A percentile compares a stretch with the other conserved stretches of the same genome.
Evolutionary conservation across 108 stramenopile species (phyloP).

Genomic region (Stephanodiscus minutulus): DNA sequence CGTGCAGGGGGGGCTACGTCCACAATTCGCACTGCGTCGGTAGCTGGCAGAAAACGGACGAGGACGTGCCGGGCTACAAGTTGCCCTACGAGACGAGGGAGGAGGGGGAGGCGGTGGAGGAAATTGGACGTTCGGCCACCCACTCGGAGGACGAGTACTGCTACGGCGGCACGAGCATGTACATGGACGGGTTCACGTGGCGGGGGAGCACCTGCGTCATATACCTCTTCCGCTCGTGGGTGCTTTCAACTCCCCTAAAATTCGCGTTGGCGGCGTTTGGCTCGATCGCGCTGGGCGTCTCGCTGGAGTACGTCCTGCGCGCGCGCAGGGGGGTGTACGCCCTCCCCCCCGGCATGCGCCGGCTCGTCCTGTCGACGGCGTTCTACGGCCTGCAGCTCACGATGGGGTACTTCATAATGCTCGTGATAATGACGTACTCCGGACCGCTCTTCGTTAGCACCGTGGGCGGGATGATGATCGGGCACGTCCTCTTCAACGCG

Average conservation of each 20-base stretch:
- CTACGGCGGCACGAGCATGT: constrained; percentile 84
- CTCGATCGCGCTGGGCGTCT: constrained; percentile 61
- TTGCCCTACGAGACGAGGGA: constrained; percentile 31
- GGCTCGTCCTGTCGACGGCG: constrained; percentile 56
- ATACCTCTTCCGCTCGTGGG: constrained; percentile 69
- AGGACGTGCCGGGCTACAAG: constrained; percentile 19
- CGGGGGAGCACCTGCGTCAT: constrained; percentile 71
- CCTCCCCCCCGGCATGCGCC: constrained; percentile 41
- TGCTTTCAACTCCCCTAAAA: constrained; percentile 56
- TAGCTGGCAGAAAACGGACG: constrained; percentile 62
- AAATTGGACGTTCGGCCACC: too few relatives aligned
- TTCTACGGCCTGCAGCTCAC: constrained; percentile 78
- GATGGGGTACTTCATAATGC: constrained; percentile 84
- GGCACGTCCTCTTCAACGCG: constrained; percentile 80
- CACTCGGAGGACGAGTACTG: constrained; percentile 54
- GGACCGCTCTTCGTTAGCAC: constrained; percentile 65
- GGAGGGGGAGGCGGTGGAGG: neutral
- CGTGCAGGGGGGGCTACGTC: constrained; percentile 53
- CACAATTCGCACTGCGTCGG: constrained; percentile 69
- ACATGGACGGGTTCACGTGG: constrained; percentile 88
- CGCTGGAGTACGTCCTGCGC: constrained; percentile 58
- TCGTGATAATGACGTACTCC: constrained; percentile 83
- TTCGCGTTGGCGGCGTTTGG: constrained; percentile 61
- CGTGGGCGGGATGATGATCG: constrained; percentile 67
- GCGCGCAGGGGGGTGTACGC: constrained; percentile 53